Conservation (phyloP, 139 green algal genomes). For the Chlorella sp. region DNA sequence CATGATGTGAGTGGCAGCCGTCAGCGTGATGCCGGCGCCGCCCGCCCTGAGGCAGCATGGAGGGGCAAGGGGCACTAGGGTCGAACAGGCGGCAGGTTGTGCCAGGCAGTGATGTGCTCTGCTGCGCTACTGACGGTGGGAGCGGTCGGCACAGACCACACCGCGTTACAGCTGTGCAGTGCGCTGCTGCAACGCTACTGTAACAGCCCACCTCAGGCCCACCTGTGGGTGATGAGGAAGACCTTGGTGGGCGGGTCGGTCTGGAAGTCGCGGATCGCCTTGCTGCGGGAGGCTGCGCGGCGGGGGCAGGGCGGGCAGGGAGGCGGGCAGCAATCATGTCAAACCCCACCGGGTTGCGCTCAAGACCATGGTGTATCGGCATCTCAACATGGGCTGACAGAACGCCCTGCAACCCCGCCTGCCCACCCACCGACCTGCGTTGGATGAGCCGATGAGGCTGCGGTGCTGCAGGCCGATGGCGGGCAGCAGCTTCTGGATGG, state of each 20-base stretch:
- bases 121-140: too few relatives aligned
- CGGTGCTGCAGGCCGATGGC: constrained; percentile 12
- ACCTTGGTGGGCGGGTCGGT: constrained; percentile 43
- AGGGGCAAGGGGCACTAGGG: neutral
- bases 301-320: neutral
- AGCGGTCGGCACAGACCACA: too few relatives aligned
- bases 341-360: too few relatives aligned
- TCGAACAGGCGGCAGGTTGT: neutral
- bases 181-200: too few relatives aligned
- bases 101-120: too few relatives aligned
- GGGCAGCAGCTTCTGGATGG: constrained; percentile 24
- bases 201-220: too few relatives aligned
- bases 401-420: too few relatives aligned
- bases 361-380: too few relatives aligned
- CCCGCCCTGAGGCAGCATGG: neutral
- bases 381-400: too few relatives aligned
- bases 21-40: constrained; percentile 47
- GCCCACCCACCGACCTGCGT: neutral
- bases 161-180: too few relatives aligned
- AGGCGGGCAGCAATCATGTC: too few relatives aligned
- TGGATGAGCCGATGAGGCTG: constrained; percentile 10
- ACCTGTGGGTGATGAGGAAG: constrained; percentile 37
- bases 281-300: constrained; percentile 1
- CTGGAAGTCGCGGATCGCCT: constrained; percentile 33
- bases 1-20: constrained; percentile 29